A percentile compares a stretch with the other conserved stretches of the same genome.
Conservation (phyloP, 306 rosid genomes). For the Vigna nakashimae region DNA sequence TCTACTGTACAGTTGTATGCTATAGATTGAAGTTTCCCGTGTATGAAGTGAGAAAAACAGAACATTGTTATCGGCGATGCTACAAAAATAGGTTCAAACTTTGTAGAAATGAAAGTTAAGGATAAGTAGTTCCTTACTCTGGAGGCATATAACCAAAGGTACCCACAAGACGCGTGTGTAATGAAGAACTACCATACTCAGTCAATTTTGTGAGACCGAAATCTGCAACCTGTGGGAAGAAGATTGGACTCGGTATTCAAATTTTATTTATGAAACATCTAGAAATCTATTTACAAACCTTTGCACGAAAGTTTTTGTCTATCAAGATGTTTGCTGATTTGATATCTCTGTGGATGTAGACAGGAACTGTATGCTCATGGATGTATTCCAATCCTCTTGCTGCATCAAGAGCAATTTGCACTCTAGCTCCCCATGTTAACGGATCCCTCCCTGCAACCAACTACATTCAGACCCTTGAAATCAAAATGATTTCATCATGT, state of each 20-base stretch:
- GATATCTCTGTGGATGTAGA: slow-evolving; percentile 79
- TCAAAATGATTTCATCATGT: slow-evolving; percentile 4
- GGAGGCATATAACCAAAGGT: slow-evolving; percentile 87
- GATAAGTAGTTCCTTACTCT: slow-evolving; percentile 55
- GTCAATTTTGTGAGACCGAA: slow-evolving; percentile 71
- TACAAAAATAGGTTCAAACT: slow-evolving; percentile 15
- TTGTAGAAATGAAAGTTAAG: not conserved
- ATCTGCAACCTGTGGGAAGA: slow-evolving; percentile 71
- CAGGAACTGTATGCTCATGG: slow-evolving; percentile 87
- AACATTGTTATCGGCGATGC: not conserved
- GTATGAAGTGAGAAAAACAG: not conserved
- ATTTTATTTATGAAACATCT: not conserved
- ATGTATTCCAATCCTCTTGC: slow-evolving; percentile 86
- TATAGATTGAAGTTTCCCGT: no score
- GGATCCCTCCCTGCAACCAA: slow-evolving; percentile 59
- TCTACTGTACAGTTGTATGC: not conserved
- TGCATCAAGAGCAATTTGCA: slow-evolving; percentile 78
- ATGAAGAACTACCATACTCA: slow-evolving; percentile 64
- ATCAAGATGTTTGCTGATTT: slow-evolving; percentile 80
- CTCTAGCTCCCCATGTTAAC: slow-evolving; percentile 71
- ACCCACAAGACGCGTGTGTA: slow-evolving; percentile 76
- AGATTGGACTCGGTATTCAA: slow-evolving; percentile 35
- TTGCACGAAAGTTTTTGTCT: slow-evolving; percentile 71
- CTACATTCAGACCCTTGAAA: slow-evolving; percentile 24
- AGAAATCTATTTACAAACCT: slow-evolving; percentile 54